These are phyloP conservation scores for Mortierella hygrophila DNA, from an alignment of 192 early-diverging fungal species.

Conservation along the genomic window DNA sequence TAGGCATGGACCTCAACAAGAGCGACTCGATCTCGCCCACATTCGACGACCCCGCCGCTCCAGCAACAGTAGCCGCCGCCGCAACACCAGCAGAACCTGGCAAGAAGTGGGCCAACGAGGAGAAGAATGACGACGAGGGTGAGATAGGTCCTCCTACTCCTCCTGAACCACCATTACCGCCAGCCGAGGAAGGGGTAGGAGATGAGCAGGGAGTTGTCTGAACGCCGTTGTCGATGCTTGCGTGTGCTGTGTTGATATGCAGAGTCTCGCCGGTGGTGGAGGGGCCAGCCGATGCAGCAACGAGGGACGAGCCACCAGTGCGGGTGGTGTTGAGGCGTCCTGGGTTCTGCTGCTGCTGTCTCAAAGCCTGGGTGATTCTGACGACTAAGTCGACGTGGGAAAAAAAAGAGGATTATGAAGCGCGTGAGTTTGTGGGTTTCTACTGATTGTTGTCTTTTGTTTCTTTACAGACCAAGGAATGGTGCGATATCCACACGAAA, in stretches of 20 bases:
- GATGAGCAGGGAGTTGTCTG: not conserved
- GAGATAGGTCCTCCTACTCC: not conserved
- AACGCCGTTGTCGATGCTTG: slow-evolving; percentile 8
- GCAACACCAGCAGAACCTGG: slow-evolving; percentile 3
- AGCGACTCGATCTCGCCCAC: slow-evolving; percentile 48
- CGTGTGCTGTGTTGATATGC: slow-evolving; percentile 16
- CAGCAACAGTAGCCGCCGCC: slow-evolving; percentile 1
- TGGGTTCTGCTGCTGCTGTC: slow-evolving; percentile 41
- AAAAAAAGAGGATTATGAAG: not conserved
- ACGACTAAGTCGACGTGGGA: slow-evolving; percentile 19
- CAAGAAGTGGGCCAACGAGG: slow-evolving; percentile 24
- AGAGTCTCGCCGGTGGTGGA: not conserved
- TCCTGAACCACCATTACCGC: not conserved
- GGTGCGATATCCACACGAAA: slow-evolving; percentile 3
- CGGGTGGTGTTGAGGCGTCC: slow-evolving; percentile 16
- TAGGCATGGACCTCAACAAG: slow-evolving; percentile 50
- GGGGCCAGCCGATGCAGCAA: not conserved
- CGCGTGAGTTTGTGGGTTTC: not conserved
- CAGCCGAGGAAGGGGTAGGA: slow-evolving; percentile 7
- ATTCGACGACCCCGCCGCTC: slow-evolving; percentile 5
- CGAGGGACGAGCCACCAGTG: not conserved
- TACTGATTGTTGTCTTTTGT: not conserved
- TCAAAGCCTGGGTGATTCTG: slow-evolving; percentile 52
- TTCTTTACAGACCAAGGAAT: not conserved
- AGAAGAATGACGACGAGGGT: slow-evolving; percentile 34